Base-by-base conservation (phyloP, 768 basidiomycete genomes). In the Hydnomerulius pinastri region DNA sequence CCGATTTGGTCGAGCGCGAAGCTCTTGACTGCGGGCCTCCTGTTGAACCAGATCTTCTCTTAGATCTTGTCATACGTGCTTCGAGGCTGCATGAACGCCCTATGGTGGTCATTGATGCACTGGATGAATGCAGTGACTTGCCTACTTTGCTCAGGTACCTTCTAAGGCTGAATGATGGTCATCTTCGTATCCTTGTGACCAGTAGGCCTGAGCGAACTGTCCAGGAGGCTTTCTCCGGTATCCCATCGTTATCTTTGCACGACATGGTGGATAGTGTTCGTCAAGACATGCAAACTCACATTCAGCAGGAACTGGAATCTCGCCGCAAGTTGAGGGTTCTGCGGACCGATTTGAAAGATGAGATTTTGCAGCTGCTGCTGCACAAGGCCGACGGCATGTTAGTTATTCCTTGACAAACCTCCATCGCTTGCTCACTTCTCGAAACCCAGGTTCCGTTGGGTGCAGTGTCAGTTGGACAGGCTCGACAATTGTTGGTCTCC, bases 51-150 rank as follows among this genome's bases (percentile, higher is more conserved):
- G 41, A 10, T 10, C n/a, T 25, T 12, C 24, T 50, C 13, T 32
- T 30, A 2, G 25, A 20, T 13, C 42, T 51, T 17, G n/a, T 44
- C 12, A 20, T 18, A 9, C 35, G 50, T 12, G 35, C 50, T 44
- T 17, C 36, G 32, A 43, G 20, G 21, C 28, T 50, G 13, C 15
- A 43, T 12, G 10, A 20, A 23, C n/a, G 21, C 6, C 43, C 43
- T 17, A 18, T 41, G 3, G 32, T 48, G 17, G 25, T 48, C 24
- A 53, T 53, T 20, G 51, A 53, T 11, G 51, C 46, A 29, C 35
- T 53, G 24, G 46, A 53, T 5, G 46, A 53, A 41, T 48, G 51
- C 39, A 43, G 35, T 23, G 37, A 46, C n/a, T n/a, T 46, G 10
- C 3, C 29, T 4, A 11, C 33, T 2, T 11, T 46, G 13, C 29